A percentile compares a stretch with the other conserved stretches of the same genome.
Conservation (phyloP, 129 eudicot genomes). For the Glebionis coronaria region DNA sequence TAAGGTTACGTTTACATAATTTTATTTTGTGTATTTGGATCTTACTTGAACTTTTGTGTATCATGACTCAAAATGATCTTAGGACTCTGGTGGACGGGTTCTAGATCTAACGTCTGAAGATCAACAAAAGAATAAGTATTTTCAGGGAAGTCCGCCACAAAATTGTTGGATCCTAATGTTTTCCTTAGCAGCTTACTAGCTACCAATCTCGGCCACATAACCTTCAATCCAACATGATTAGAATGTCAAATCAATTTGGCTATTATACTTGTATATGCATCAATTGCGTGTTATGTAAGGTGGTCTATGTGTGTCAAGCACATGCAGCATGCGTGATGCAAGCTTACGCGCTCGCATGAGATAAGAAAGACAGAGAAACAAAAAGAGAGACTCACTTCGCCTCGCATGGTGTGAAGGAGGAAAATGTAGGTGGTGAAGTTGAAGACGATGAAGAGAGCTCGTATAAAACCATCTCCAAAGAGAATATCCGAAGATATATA, state of each 20-base stretch:
- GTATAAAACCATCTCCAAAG: constrained; percentile 19
- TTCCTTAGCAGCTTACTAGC: constrained; percentile 60
- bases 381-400: constrained; percentile 33
- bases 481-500: constrained; percentile 25
- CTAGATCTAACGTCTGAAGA: constrained; percentile 35
- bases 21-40: background rate
- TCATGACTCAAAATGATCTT: constrained; percentile 31
- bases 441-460: constrained; percentile 18
- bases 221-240: constrained; percentile 32
- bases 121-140: constrained; percentile 35
- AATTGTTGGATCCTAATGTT: constrained; percentile 55
- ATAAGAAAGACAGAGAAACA: constrained; percentile 7
- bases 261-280: background rate
- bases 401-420: constrained; percentile 25
- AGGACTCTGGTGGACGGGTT: constrained; percentile 22
- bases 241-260: background rate
- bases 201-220: constrained; percentile 75
- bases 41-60: constrained; percentile 54
- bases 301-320: background rate
- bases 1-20: no score
- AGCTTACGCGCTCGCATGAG: background rate
- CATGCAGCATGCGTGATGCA: background rate
- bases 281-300: constrained; percentile 4
- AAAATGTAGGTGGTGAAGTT: constrained; percentile 10
- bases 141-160: constrained; percentile 62